phyloP scores from a whole-genome alignment of 108 stramenopile genomes.

The Skeletonema grethae region DNA sequence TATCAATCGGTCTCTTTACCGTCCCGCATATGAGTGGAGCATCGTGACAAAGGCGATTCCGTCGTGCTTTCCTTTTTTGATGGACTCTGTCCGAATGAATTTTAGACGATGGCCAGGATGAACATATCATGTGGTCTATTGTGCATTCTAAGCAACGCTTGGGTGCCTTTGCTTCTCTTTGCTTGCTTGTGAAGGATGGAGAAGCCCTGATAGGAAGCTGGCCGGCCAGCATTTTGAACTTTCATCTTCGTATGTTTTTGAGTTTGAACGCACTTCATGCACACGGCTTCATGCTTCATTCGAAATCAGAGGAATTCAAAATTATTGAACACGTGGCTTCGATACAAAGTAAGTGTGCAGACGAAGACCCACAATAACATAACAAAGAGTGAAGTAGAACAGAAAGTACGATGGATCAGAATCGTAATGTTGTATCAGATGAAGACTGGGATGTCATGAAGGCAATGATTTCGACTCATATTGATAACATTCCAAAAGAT shows the following conservation, averaged over 20 bases:
- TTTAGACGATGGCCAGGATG: constrained; percentile 3
- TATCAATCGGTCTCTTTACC: constrained; percentile 30
- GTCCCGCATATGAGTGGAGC: constrained; percentile 27
- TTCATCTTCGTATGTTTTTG: no score
- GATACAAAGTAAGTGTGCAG: no score
- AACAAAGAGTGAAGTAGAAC: background rate
- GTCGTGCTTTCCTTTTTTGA: constrained; percentile 7
- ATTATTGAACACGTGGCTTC: no score
- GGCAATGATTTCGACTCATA: constrained; percentile 21
- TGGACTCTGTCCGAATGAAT: constrained; percentile 5
- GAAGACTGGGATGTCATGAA: constrained; percentile 46
- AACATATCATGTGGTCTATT: constrained; percentile 2
- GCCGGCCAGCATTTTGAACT: no score
- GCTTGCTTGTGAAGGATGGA: no score
- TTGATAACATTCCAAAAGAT: constrained; percentile 23
- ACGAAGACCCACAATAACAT: no score
- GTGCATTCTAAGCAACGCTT: no score
- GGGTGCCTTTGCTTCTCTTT: no score
- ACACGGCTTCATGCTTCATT: no score
- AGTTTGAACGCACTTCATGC: no score
- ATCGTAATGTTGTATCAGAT: constrained; percentile 3
- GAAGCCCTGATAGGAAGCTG: no score
- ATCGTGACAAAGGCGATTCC: background rate
- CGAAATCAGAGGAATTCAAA: no score
- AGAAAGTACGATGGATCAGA: background rate